Base-by-base conservation (phyloP, 352 stramenopile genomes). In the Pythium scleroteichum region DNA sequence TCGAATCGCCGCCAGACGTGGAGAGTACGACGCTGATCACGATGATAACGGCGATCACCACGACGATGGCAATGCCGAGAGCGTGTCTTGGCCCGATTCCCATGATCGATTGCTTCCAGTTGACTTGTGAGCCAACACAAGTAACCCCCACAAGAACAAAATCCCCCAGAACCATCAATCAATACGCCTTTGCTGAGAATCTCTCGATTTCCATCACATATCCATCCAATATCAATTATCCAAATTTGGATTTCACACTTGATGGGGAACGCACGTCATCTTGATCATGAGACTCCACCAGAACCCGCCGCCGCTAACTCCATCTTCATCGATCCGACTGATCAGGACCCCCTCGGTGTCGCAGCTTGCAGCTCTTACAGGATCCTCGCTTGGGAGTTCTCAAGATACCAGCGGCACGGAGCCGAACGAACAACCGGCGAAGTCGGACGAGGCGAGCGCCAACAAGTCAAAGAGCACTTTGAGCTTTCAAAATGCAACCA, bases 11-110 rank as follows among this genome's bases (percentile, higher is more conserved):
- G 12, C 48, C 41, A 32, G 46, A 16, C 9, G 60, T 41, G 1
- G 67, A 59, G 19, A 74, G 39, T 10, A 69, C 67, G 7, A 74
- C 64, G 4, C 32, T 58, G 16, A 74, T 20, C 32, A 71, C 53
- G 4, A 50, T 53, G 8, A 62, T 42, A n/a, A 61, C 40, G 1
- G 53, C 62, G 17, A 68, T 35, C 26, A 68, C 27, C n/a, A 59
- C 33, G 4, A 71, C 48, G 16, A 53, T 41, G 47, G 55, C 39
- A 2, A 68, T 27, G 7, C 63, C 38, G 23, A 73, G 19, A 14
- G 49, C 60, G 16, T 57, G 59, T 35, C 44, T 49, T 12, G 46
- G 38, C n/a, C 39, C 42, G 52, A 67, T 39, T 26, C n/a, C 3
- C 60, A 67, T 68, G 13, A 6, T 40, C 9, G 13, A 23, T 39